Percentiles rank a stretch among this genome's conserved stretches.
phyloP scores from a whole-genome alignment of 345 rosid species.

The Aquilaria malaccensis region DNA sequence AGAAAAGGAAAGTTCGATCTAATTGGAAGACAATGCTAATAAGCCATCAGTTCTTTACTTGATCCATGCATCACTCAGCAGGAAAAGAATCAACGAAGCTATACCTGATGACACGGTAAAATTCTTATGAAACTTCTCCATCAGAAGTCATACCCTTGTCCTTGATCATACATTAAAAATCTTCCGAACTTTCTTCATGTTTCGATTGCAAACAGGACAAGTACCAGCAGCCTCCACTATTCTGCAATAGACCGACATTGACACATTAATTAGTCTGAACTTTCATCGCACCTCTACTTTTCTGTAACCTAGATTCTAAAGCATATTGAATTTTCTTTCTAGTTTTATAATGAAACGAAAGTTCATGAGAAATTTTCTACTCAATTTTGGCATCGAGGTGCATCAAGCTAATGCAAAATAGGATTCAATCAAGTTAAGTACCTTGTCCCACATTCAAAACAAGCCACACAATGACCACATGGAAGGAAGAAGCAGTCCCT shows the following conservation, averaged over 20 bases:
- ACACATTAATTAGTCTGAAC: background rate
- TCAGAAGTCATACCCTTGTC: no score
- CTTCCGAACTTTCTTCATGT: conserved; percentile 77
- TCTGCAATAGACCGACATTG: conserved; percentile 32
- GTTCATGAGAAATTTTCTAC: background rate
- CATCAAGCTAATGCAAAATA: background rate
- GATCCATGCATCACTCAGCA: no score
- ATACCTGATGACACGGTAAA: no score
- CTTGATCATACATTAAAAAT: conserved; percentile 30
- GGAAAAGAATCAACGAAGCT: no score
- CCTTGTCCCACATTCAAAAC: conserved; percentile 83
- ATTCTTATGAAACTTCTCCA: no score
- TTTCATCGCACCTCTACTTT: background rate
- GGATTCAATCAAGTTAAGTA: conserved; percentile 16
- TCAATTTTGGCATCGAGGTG: background rate
- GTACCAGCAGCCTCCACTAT: conserved; percentile 63
- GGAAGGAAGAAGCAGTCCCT: conserved; percentile 95
- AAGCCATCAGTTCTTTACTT: no score
- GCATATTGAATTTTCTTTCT: background rate
- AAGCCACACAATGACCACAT: conserved; percentile 87
- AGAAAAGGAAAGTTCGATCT: no score
- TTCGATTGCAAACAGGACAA: conserved; percentile 71
- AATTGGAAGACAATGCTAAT: no score
- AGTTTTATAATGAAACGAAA: no score
- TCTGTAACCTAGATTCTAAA: background rate